These are phyloP conservation scores for Quercus berberidifolia DNA, from an alignment of 306 rosid species.

Conservation along the genomic window DNA sequence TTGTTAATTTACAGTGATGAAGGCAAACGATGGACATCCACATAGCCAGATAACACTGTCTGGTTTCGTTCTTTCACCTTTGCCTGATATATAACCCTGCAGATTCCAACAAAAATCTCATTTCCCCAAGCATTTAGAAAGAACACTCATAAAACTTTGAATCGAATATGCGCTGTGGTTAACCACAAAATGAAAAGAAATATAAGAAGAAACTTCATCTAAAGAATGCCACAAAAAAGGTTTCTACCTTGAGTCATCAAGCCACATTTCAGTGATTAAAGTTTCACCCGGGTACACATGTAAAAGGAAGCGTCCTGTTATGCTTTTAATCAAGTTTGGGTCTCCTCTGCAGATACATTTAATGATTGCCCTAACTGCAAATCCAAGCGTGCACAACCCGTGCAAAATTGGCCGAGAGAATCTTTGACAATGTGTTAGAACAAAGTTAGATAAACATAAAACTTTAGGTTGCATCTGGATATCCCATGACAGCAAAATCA, in stretches of 20 bases:
- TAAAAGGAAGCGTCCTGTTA: constrained; percentile 76
- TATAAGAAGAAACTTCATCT: not conserved
- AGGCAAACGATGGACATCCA: constrained; percentile 44
- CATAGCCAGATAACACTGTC: constrained; percentile 71
- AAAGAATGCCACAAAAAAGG: constrained; percentile 1
- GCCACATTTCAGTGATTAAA: constrained; percentile 94
- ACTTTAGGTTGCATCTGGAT: not conserved
- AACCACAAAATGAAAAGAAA: not conserved
- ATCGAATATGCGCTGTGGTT: not conserved
- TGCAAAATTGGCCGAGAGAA: constrained; percentile 89
- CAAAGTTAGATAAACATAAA: constrained; percentile 9
- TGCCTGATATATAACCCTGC: constrained; percentile 78
- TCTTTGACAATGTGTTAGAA: constrained; percentile 35
- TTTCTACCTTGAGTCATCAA: constrained; percentile 62
- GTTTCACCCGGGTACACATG: constrained; percentile 95
- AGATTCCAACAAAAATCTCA: constrained; percentile 16
- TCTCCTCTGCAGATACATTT: constrained; percentile 82
- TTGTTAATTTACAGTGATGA: constrained; percentile 46
- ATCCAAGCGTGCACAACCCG: constrained; percentile 90
- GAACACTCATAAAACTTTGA: not conserved
- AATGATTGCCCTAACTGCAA: constrained; percentile 81
- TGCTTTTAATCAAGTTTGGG: constrained; percentile 53
- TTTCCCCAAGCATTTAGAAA: not conserved
- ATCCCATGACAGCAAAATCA: not conserved
- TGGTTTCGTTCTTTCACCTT: constrained; percentile 77